Evolutionary conservation across 805 yeast genomes (phyloP), one percentile per base, ranked within the genome.

Genomic region (Torulaspora franciscae): DNA sequence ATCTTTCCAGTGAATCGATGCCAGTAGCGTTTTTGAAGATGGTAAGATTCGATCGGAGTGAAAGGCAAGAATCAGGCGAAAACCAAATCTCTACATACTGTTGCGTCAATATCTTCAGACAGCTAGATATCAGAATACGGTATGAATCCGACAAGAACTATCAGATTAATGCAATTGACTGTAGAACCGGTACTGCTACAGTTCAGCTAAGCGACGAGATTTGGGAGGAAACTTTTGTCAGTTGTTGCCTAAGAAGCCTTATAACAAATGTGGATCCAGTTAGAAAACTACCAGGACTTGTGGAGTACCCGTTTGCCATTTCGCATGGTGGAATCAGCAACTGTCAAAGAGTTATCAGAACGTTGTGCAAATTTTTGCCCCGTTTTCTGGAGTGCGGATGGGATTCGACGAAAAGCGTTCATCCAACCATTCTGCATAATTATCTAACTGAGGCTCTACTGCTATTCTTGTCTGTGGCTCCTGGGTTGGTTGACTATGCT

Each of bases 91-190:
- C 65, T 17, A 80, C 87, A 0, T 80, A 73, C 51, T 83, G 88
- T 62, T 65, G 81, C 11, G 87, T 80, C 68, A 90, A 93, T 63
- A 73, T 83, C 14, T 86, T 93, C 57, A 69, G 80, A 30, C 75
- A 74, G 44, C 75, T 83, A 4, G 99, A 91, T 62, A 67, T 90
- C 32, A 72, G 96, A 15, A 79, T 88, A 54, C 62, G 80, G 57
- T 74, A 77, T 8, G 64, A 64, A 13, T 44, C 66, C 0, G 62
- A 67, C 4, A 61, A 59, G 3, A 46, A 57, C 49, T 71, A 42
- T 40, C 69, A 57, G 51, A 38, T 65, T 2, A 61, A 49, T 13
- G 60, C 58, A 9, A 30, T 55, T 7, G 55, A 68, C 17, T 66
- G 70, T 28, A 49, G 66, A n/a, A 37, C 35, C 19, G 57, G 67